Evolutionary conservation across 805 yeast species (phyloP), one percentile per base, ranked within the genome.

Genomic region (Saccharomycopsis malanga): DNA sequence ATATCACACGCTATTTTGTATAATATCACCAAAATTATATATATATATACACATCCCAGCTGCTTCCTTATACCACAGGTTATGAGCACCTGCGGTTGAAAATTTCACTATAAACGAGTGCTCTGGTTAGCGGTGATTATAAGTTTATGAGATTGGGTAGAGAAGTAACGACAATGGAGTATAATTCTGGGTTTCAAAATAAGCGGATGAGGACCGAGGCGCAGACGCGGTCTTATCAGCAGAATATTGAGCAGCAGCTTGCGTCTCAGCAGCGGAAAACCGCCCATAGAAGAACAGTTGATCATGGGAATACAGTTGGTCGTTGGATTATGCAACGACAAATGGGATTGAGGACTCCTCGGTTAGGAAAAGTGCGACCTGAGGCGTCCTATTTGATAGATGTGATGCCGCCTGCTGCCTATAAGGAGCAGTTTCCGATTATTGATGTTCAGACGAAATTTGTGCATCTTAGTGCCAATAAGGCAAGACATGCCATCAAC

Each of bases 381-480:
- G 87, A 81, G 42, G 74, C 82, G 38, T 74, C 83, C 9, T 83
- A 77, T 56, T 62, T 83, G 34, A 71, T 81, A 1, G 79, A 79
- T 54, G 54, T 84, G 38, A 67, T 82, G 40, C 88, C 95, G 9
- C 79, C 93, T 2, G 61, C 68, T 32, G 81, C 86, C 12, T 77
- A 81, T 57, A 61, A 66, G 35, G 58, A 62, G 9, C 66, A 69
- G 29, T 63, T 63, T 17, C 77, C 81, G 0, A 66, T 77, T 1
- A 67, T 83, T 50, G 88, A 88, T 58, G 61, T 81, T 7, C 79
- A 81, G 42, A 75, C 86, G 23, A 88, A 88, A 58, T 88, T 91
- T 62, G 93, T 87, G 3, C 98, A 91, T 66, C 73, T 89, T 42
- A 81, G 94, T 49, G 81, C 93, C 17, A 93, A 91, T 67, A 93